These are phyloP conservation scores for Penicillium digitatum DNA, from an alignment of 2,329 filamentous ascomycete genomes.

Conservation along the genomic window DNA sequence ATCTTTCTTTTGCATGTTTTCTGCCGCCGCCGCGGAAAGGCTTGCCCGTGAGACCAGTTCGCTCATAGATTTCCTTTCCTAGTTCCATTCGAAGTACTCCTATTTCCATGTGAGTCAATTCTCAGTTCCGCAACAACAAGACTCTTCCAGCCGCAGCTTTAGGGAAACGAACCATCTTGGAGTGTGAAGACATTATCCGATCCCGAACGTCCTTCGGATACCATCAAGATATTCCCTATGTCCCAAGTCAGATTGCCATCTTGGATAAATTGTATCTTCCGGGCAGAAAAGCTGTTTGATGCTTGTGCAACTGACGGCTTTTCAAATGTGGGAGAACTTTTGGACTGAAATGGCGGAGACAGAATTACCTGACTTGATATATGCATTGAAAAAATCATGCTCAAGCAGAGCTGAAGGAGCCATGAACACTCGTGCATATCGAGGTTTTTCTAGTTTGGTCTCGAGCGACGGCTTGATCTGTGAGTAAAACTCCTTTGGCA, in stretches of 20 bases:
- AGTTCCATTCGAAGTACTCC: conserved; percentile 72
- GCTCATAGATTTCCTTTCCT: conserved; percentile 76
- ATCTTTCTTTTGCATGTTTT: conserved; percentile 67
- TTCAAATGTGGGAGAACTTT: not conserved
- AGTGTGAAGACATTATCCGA: conserved; percentile 71
- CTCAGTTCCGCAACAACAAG: not conserved
- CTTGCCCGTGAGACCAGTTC: conserved; percentile 72
- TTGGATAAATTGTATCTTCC: not conserved
- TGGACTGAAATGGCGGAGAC: not conserved
- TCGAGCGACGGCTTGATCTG: conserved; percentile 53
- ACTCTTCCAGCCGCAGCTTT: not conserved
- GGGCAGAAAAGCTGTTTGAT: not conserved
- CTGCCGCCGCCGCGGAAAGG: conserved; percentile 56
- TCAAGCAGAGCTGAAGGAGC: conserved; percentile 67
- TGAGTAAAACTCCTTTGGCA: conserved; percentile 62
- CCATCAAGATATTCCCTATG: conserved; percentile 72
- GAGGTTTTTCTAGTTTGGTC: conserved; percentile 35
- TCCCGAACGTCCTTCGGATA: conserved; percentile 70
- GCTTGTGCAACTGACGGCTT: not conserved
- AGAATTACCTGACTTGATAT: conserved; percentile 69
- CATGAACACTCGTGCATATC: conserved; percentile 69
- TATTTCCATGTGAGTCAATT: conserved; percentile 30
- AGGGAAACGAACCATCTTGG: conserved; percentile 54
- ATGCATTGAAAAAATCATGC: conserved; percentile 73
- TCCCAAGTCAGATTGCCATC: not conserved